Base-by-base conservation (phyloP, 169 alveolate species). In the Sarcocystis neurona region DNA sequence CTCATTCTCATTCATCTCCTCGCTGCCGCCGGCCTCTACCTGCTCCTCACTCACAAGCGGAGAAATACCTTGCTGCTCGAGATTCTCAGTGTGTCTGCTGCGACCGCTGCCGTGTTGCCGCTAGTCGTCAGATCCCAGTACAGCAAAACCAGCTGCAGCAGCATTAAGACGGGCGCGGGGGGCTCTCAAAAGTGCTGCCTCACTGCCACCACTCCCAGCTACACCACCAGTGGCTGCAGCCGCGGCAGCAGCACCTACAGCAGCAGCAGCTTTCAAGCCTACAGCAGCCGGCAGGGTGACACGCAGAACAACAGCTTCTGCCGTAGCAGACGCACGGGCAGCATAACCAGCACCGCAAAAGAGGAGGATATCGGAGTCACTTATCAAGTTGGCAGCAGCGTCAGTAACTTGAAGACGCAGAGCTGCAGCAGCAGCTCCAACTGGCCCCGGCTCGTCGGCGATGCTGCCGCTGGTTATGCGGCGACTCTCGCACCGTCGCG, bases 401-500 rank as follows among this genome's bases (percentile, higher is more conserved):
- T 80, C 50, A n/a, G 77, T n/a, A 74, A 80, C 63, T 77, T 80
- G 47, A 79, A 66, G 1, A 32, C 39, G 78, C 50, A 80, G 58
- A 80, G 47, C 34, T 74, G 56, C 12, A 32, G 63, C 56, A 80
- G 50, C n/a, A 50, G 39, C 47, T 56, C 58, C 63, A 53, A 56
- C 27, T 44, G 88, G 63, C 68, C 47, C 72, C 78, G 58, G 88
- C 79, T 80, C 41, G 32, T 44, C n/a, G n/a, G n/a, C n/a, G n/a
- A n/a, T 50, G 88, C 88, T 80, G 88, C 88, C 41, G 87, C 86
- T 90, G 87, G 90, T 1, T 89, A 92, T 34, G 89, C 91, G 48
- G 91, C 92, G 50, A 88, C 93, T 56, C 97, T 96, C 20, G 93
- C 93, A 53, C 89, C 92, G 79, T 92, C 92, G 74, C 88, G 95